Conservation (phyloP, 805 yeast species). For the Starmerella kuoi region DNA sequence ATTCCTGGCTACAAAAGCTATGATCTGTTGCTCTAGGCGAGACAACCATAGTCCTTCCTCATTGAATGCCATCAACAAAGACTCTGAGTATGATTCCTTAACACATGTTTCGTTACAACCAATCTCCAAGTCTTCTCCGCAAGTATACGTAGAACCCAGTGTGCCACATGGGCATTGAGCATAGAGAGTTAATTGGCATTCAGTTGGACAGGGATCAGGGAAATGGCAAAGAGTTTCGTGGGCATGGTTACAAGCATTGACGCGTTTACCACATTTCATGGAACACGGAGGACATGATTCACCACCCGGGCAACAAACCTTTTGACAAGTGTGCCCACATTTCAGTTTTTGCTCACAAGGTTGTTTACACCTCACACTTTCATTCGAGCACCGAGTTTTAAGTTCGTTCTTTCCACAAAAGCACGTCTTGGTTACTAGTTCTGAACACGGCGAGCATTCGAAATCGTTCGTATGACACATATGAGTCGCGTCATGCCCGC, state of each 20-base stretch:
- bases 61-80: constrained; percentile 35
- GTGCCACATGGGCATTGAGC: constrained; percentile 58
- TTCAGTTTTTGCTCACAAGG: constrained; percentile 2
- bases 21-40: constrained; percentile 43
- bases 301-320: constrained; percentile 7
- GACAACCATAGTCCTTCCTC: constrained; percentile 54
- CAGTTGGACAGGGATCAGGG: constrained; percentile 42
- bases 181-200: constrained; percentile 35
- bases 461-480: constrained; percentile 17
- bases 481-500: background rate
- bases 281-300: constrained; percentile 11
- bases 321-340: constrained; percentile 15
- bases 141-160: constrained; percentile 38
- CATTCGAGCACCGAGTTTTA: constrained; percentile 1
- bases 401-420: constrained; percentile 41
- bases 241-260: constrained; percentile 9
- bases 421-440: constrained; percentile 40
- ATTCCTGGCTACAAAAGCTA: constrained; percentile 35
- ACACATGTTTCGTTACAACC: constrained; percentile 52
- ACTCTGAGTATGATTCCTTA: constrained; percentile 22
- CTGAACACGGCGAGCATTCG: constrained; percentile 19
- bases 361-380: background rate
- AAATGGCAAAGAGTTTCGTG: constrained; percentile 36
- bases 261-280: background rate
- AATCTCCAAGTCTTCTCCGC: constrained; percentile 37